Base-by-base conservation (phyloP, 768 basidiomycete species). In the Macrolepiota fuliginosa region DNA sequence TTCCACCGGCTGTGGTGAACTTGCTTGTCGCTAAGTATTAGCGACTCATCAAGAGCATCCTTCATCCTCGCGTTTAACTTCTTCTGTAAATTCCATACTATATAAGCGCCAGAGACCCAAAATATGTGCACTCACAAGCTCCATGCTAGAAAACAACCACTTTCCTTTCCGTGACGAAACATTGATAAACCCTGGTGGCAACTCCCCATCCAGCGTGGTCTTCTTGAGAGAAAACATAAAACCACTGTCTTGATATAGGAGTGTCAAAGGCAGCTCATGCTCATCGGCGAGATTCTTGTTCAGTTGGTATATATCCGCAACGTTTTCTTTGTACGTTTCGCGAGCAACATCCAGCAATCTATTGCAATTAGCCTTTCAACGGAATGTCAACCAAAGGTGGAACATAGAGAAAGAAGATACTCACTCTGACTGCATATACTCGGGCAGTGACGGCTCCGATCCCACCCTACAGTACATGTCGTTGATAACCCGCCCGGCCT, bases 261-360 rank as follows among this genome's bases (percentile, higher is more conserved):
- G 74, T 6, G 81, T 77, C 22, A 94, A 68, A 0, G 90, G 89
- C 1, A 95, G 74, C 3, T 79, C 78, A 65, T 92, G 83, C 62
- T 83, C 76, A 62, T 90, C 84, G 0, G 85, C 77, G 13, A 94
- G 74, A 0, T 74, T 76, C 15, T 78, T 76, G 62, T 84, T 84
- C 37, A 94, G 76, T 56, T 87, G 81, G 64, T 87, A 87, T 56
- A 97, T 93, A 68, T 99, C 96, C 15, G 86, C 83, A 47, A 96
- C 82, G 65, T 96, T 96, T 72, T 99, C 96, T 67, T 90, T 92
- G 77, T 89, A 98, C 0, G 96, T 96, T 71, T 94, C 94, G 2
- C 97, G 84, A 1, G 96, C 97, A 6, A 98, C 94, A 65, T 98
- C 96, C 32, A 99, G 87, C 10, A 96, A 79, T 29, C 85, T 85